Percentiles rank a stretch among this genome's conserved stretches.
Evolutionary conservation across 2,329 filamentous ascomycete genomes (phyloP).

Genomic region (Scedosporium dehoogii): DNA sequence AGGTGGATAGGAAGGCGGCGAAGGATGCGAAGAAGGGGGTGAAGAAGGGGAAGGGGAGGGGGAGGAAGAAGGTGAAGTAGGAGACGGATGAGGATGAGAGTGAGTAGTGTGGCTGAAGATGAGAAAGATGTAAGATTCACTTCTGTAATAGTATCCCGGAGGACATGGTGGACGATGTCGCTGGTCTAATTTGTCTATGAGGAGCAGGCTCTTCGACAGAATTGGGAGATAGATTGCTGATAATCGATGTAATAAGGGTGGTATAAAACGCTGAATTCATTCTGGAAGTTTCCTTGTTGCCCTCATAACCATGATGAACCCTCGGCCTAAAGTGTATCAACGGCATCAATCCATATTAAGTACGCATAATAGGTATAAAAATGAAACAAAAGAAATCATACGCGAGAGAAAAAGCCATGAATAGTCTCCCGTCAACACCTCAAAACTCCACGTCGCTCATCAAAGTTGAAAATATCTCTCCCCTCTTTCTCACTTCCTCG

Average conservation of each 20-base stretch:
- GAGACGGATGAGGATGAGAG: constrained; percentile 1
- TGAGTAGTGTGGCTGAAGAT: not conserved
- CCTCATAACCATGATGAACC: too few relatives aligned
- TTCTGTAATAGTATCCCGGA: too few relatives aligned
- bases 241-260: too few relatives aligned
- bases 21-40: constrained; percentile 18
- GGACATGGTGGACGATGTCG: too few relatives aligned
- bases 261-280: too few relatives aligned
- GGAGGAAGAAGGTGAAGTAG: constrained; percentile 2
- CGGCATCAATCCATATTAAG: not conserved
- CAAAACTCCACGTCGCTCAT: not conserved
- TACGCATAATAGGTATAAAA: not conserved
- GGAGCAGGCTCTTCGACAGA: not conserved
- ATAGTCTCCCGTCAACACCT: not conserved
- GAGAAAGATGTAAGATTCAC: too few relatives aligned
- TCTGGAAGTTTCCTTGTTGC: too few relatives aligned
- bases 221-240: too few relatives aligned
- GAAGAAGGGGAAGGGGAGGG: constrained; percentile 13
- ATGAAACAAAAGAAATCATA: not conserved
- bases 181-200: not conserved
- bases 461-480: not conserved
- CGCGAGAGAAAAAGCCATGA: not conserved
- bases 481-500: constrained; percentile 15
- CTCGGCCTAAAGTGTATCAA: not conserved
- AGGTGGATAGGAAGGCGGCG: constrained; percentile 63